phyloP scores from a whole-genome alignment of 2,329 filamentous ascomycete species.

The Epichloe gansuensis region DNA sequence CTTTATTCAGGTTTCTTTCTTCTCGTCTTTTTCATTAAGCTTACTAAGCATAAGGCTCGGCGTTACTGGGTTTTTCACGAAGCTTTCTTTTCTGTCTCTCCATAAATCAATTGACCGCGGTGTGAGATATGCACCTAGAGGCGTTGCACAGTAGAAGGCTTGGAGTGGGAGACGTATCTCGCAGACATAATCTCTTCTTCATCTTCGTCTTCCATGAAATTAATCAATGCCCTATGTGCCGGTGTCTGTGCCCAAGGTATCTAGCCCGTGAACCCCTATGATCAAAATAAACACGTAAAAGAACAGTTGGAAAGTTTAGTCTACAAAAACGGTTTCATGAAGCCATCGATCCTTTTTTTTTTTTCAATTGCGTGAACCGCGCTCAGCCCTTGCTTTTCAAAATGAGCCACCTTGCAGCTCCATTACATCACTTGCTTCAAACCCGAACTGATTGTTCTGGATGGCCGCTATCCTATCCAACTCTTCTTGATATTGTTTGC shows the following conservation, averaged over 20 bases:
- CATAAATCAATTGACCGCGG: too few species aligned
- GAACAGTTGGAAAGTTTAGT: not conserved
- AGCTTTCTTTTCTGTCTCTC: not conserved
- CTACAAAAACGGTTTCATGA: not conserved
- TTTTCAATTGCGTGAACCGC: not conserved
- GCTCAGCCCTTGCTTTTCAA: not conserved
- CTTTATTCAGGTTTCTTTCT: not conserved
- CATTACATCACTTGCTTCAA: conserved; percentile 44
- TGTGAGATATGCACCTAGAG: too few species aligned
- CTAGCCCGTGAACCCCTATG: conserved; percentile 11
- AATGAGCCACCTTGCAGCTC: conserved; percentile 23
- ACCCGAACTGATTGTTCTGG: conserved; percentile 78
- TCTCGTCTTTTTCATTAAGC: conserved; percentile 10
- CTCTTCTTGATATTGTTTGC: conserved; percentile 81
- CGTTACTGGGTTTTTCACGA: conserved; percentile 19
- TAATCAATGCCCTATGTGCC: not conserved
- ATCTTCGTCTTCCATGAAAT: conserved; percentile 14
- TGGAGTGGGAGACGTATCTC: not conserved
- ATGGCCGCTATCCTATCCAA: conserved; percentile 80
- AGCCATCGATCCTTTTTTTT: not conserved
- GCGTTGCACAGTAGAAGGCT: not conserved
- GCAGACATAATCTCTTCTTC: conserved; percentile 1
- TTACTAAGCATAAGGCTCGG: conserved; percentile 25
- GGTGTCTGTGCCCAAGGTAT: conserved; percentile 15
- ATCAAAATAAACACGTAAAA: not conserved